Conservation (phyloP, 495 filamentous ascomycete species). For the Trichocladium uniseriatum region DNA sequence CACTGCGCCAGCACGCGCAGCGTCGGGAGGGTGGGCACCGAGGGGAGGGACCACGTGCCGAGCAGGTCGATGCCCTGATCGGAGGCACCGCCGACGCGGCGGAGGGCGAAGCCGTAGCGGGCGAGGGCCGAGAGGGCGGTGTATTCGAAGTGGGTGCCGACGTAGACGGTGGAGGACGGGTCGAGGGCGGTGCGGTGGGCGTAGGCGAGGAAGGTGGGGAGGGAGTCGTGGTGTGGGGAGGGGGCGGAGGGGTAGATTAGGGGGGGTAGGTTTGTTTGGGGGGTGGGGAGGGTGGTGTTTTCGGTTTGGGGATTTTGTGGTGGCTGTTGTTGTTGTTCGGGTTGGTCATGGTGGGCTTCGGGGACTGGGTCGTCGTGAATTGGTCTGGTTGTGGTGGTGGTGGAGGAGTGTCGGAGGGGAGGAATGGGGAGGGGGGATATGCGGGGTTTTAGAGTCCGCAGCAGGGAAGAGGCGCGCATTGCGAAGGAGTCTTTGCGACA, state of each 20-base stretch:
- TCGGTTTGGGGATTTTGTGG: not conserved
- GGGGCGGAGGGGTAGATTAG: constrained; percentile 37
- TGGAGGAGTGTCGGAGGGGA: not conserved
- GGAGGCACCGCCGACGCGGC: constrained; percentile 60
- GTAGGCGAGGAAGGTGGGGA: constrained; percentile 64
- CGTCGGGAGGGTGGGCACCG: not conserved
- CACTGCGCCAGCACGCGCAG: constrained; percentile 71
- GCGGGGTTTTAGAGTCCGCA: not conserved
- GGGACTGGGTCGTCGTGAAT: not conserved
- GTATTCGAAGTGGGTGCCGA: constrained; percentile 66
- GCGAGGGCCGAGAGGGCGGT: constrained; percentile 55
- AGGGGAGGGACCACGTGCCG: constrained; percentile 59
- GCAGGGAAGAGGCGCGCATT: constrained; percentile 3
- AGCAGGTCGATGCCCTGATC: constrained; percentile 81
- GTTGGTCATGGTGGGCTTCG: not conserved
- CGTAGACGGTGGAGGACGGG: constrained; percentile 43
- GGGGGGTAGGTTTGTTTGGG: not conserved
- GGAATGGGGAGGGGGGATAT: not conserved
- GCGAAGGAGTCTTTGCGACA: not conserved
- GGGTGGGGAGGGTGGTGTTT: not conserved
- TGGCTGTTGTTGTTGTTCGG: constrained; percentile 1
- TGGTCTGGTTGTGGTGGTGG: not conserved
- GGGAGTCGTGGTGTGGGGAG: constrained; percentile 52
- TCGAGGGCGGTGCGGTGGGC: constrained; percentile 48
- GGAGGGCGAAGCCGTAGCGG: constrained; percentile 54